Base-by-base conservation (phyloP, 495 filamentous ascomycete genomes). In the Sporormia fimetaria region DNA sequence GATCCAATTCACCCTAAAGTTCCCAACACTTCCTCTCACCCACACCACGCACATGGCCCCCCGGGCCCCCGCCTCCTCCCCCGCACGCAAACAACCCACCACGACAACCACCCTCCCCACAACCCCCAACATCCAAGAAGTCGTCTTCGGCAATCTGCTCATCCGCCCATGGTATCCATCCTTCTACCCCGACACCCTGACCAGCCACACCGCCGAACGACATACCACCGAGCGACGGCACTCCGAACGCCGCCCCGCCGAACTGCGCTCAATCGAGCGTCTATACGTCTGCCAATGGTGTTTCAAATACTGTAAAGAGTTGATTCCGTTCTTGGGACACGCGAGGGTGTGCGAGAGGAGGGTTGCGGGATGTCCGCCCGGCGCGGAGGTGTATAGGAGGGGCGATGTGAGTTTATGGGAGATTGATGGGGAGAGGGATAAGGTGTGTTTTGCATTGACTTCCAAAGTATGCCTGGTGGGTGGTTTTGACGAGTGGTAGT, bases 231-330 rank as follows among this genome's bases (percentile, higher is more conserved):
- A n/a, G n/a, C n/a, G n/a, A n/a, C n/a, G n/a, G n/a, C n/a, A n/a
- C n/a, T n/a, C n/a, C n/a, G n/a, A n/a, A n/a, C n/a, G n/a, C n/a
- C n/a, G n/a, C n/a, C n/a, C n/a, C n/a, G n/a, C n/a, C n/a, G n/a
- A n/a, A n/a, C n/a, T n/a, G n/a, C n/a, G n/a, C n/a, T n/a, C n/a
- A n/a, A n/a, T 51, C 6, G 75, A 78, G 32, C 64, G 74, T 34
- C 67, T 98, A 7, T 93, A 87, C 47, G 79, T 95, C 26, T 98
- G 90, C 56, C 83, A 80, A 28, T 81, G 74, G 69, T 98, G 90
- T 64, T 95, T 96, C 67, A 84, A 81, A 52, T 98, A 98, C 58
- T 76, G 78, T 3, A 80, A 74, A 42, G 82, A 90, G 52, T 62
- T 80, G 24, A 65, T 73, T 47, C 61, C 72, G 21, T 78, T 68